Base-by-base conservation (phyloP, 78 protist species). In the Monocercomonoides exilis region DNA sequence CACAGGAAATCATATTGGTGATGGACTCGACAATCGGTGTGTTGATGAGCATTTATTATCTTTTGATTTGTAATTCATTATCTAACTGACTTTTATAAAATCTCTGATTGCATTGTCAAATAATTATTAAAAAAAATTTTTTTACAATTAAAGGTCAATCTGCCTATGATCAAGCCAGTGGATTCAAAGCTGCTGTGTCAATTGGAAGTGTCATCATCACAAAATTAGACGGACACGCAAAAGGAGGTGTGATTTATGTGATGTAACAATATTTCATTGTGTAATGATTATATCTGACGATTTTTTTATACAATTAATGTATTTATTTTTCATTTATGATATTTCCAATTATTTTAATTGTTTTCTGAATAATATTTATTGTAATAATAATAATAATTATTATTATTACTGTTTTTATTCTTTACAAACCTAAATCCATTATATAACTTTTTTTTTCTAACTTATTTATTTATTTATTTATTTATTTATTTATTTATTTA, bases 151-250 rank as follows among this genome's bases (percentile, higher is more conserved):
- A 11, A 54, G 70, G 70, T 36, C 98, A 94, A 91, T 96, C 97
- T 0, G 97, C 96, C 45, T 90, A 41, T 43, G 96, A 93, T 29
- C 92, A 90, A 44, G 92, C 92, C 2, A 3, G 1, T 35, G 92
- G 90, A 4, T 90, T 90, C 79, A 77, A 64, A 46, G 46, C 45
- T 32, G 36, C n/a, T 2, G 98, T 97, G 41, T 45, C 44, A 33
- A 95, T 97, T 46, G 99, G 99, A 43, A 89, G 97, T 0, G 95
- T 95, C 80, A 95, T 98, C 91, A 91, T 98, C 46, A 98, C 99
- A 5, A 98, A 98, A 91, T 82, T 98, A 81, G 99, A 98, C 80
- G 99, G 99, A 64, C 95, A 96, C 88, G 96, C 99, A 44, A 96
- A 96, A 91, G 99, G 99, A 33, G 99, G 99, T 38, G 98, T 21